A percentile compares a stretch with the other conserved stretches of the same genome.
These are phyloP conservation scores for Luffa aegyptiaca DNA, from an alignment of 306 rosid species.

Conservation along the genomic window DNA sequence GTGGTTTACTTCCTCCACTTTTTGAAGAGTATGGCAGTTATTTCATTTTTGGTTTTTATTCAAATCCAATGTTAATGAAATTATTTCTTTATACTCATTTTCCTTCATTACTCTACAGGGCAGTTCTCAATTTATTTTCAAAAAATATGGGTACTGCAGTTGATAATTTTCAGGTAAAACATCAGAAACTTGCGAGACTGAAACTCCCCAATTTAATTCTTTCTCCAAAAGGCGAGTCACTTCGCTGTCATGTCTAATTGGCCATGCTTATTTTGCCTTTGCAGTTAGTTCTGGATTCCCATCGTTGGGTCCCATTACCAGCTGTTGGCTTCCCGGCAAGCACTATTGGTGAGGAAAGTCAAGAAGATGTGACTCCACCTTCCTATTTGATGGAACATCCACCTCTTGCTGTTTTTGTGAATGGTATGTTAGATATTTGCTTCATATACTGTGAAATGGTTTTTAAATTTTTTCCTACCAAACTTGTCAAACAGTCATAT, in stretches of 20 bases:
- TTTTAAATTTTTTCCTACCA: background rate
- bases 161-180: conserved; percentile 86
- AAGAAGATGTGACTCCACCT: conserved; percentile 86
- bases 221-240: conserved; percentile 12
- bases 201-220: background rate
- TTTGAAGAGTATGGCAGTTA: conserved; percentile 68
- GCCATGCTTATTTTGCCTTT: background rate
- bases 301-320: conserved; percentile 98
- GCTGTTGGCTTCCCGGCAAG: conserved; percentile 68
- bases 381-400: conserved; percentile 97
- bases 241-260: background rate
- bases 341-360: conserved; percentile 57
- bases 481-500: background rate
- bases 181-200: background rate
- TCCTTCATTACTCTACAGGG: conserved; percentile 48
- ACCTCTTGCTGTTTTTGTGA: conserved; percentile 94
- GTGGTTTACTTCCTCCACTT: conserved; percentile 90
- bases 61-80: background rate
- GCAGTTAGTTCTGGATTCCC: conserved; percentile 94
- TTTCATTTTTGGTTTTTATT: conserved; percentile 10
- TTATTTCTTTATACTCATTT: conserved; percentile 11
- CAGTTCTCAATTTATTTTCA: conserved; percentile 79
- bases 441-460: background rate
- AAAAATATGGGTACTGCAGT: conserved; percentile 89
- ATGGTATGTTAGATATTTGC: conserved; percentile 44